A percentile compares a stretch with the other conserved stretches of the same genome.
These are phyloP conservation scores for Apophysomyces variabilis DNA, from an alignment of 371 early-diverging fungal genomes.

Conservation along the genomic window DNA sequence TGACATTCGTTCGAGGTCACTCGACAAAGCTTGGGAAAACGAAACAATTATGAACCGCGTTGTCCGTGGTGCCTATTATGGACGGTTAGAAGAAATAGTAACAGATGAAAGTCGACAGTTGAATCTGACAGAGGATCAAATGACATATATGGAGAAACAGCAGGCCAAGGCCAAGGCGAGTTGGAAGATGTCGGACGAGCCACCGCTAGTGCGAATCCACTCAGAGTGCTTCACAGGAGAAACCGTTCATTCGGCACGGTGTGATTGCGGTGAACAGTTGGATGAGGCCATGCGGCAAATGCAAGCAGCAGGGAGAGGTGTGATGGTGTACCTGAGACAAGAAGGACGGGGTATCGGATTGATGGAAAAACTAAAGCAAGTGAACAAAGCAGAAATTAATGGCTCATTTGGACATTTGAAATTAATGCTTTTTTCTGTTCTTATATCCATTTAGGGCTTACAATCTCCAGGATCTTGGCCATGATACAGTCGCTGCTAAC, in stretches of 20 bases:
- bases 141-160: constrained; percentile 42
- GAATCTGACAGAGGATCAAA: constrained; percentile 42
- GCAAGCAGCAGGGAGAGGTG: constrained; percentile 80
- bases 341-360: constrained; percentile 97
- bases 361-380: constrained; percentile 87
- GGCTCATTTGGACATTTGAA: not conserved
- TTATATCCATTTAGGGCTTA: constrained; percentile 72
- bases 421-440: not conserved
- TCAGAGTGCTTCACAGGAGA: constrained; percentile 98
- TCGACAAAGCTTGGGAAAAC: constrained; percentile 67
- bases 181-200: constrained; percentile 31
- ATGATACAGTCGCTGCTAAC: constrained; percentile 95
- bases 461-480: constrained; percentile 94
- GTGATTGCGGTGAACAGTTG: constrained; percentile 97
- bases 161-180: constrained; percentile 37
- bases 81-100: constrained; percentile 59
- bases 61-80: constrained; percentile 79
- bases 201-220: constrained; percentile 90
- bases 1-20: constrained; percentile 68
- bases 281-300: constrained; percentile 92
- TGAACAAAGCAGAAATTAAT: not conserved
- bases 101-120: constrained; percentile 41
- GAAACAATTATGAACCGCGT: constrained; percentile 82
- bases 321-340: constrained; percentile 93
- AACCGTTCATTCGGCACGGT: constrained; percentile 88